A percentile compares a stretch with the other conserved stretches of the same genome.
phyloP scores from a whole-genome alignment of 1,284 basidiomycete genomes.

The Marasmius tenuissimus region DNA sequence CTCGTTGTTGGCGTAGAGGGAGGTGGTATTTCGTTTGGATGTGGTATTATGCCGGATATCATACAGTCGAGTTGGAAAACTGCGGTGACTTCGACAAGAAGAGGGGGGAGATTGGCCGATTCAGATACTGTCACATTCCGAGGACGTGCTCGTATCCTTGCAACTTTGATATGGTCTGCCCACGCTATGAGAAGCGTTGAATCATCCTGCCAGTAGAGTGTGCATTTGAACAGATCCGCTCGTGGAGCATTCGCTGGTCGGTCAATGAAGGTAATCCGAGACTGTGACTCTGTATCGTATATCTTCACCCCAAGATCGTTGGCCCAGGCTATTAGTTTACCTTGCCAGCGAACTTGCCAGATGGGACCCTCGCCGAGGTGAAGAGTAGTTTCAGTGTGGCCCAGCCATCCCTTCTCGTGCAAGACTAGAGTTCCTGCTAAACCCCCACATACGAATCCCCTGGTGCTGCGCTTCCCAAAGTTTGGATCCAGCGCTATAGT shows the following conservation, averaged over 20 bases:
- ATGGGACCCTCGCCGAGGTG: conserved; percentile 93
- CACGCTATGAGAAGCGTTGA: conserved; percentile 89
- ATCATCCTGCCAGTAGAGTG: conserved; percentile 90
- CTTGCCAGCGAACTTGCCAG: conserved; percentile 89
- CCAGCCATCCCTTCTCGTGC: conserved; percentile 96
- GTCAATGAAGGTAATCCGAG: conserved; percentile 87
- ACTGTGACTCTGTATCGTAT: conserved; percentile 81
- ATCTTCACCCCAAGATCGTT: conserved; percentile 95
- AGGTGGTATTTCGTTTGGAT: conserved; percentile 44
- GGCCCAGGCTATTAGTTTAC: conserved; percentile 92
- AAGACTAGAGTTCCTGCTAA: conserved; percentile 86
- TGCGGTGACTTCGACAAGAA: conserved; percentile 84
- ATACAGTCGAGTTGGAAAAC: conserved; percentile 96
- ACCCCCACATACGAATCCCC: conserved; percentile 93
- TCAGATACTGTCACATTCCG: conserved; percentile 42
- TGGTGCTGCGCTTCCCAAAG: conserved; percentile 79
- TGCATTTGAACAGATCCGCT: conserved; percentile 92
- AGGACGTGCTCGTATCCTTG: conserved; percentile 71
- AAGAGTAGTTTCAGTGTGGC: conserved; percentile 87
- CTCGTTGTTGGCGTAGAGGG: conserved; percentile 18
- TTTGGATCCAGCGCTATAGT: conserved; percentile 90
- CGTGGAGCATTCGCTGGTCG: conserved; percentile 81
- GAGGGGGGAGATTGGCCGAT: conserved; percentile 48
- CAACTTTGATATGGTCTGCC: conserved; percentile 94
- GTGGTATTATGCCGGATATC: conserved; percentile 88